Evolutionary conservation across 163 green algal genomes (phyloP).

Genomic region (Chlorella variabilis): DNA sequence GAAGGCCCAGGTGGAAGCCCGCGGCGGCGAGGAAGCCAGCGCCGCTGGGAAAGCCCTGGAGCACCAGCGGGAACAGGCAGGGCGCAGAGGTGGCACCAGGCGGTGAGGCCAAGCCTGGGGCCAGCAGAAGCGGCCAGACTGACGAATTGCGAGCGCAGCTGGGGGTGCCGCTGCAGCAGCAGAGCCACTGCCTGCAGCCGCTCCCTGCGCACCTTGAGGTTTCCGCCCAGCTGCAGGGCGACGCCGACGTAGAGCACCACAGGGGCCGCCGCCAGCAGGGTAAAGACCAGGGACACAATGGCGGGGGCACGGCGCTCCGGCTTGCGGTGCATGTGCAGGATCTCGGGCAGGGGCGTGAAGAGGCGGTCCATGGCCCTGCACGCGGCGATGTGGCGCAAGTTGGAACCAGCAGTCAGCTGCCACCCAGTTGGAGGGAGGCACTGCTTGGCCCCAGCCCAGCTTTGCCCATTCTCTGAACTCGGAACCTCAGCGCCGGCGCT

Average conservation of each 20-base stretch:
- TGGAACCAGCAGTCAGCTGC: neutral
- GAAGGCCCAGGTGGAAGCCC: constrained; percentile 70
- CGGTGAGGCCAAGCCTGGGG: no score
- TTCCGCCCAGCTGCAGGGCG: constrained; percentile 49
- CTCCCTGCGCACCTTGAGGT: constrained; percentile 57
- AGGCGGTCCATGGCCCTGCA: constrained; percentile 33
- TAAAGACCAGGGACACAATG: constrained; percentile 59
- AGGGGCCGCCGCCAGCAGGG: constrained; percentile 48
- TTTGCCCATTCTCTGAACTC: no score
- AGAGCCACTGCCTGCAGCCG: no score
- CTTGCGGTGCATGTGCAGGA: constrained; percentile 62
- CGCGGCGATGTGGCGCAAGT: no score
- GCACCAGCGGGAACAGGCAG: neutral
- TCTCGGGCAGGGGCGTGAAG: constrained; percentile 60
- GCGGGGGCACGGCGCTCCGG: constrained; percentile 56
- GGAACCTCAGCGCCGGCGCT: no score
- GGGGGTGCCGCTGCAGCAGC: no score
- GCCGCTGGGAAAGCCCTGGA: constrained; percentile 56
- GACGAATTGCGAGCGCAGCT: no score
- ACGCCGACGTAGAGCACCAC: constrained; percentile 49
- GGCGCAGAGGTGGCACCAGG: neutral
- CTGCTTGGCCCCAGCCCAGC: no score
- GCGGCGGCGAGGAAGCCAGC: constrained; percentile 44
- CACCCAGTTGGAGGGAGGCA: no score
- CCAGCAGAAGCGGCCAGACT: no score